Conservation (phyloP, 768 basidiomycete genomes). For the Boletus rex-veris region DNA sequence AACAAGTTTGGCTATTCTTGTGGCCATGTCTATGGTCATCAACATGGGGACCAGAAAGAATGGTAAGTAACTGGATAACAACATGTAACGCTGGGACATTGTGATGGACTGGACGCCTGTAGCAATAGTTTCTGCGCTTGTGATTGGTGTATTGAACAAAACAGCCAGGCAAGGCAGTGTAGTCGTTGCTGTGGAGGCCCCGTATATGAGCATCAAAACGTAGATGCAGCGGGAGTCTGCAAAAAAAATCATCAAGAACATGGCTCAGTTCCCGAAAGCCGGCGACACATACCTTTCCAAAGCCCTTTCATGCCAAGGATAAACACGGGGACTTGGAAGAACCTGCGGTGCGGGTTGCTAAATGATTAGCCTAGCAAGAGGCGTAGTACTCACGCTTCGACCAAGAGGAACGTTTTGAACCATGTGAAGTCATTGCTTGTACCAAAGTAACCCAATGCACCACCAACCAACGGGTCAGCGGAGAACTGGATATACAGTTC, state of each 20-base stretch:
- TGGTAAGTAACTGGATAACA: slow-evolving; percentile 70
- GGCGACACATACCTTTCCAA: slow-evolving; percentile 43
- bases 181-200: slow-evolving; percentile 74
- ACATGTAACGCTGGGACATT: slow-evolving; percentile 46
- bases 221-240: slow-evolving; percentile 55
- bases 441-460: slow-evolving; percentile 42
- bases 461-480: slow-evolving; percentile 64
- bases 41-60: slow-evolving; percentile 69
- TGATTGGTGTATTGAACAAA: slow-evolving; percentile 51
- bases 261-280: not conserved
- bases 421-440: slow-evolving; percentile 43
- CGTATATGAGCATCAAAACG: slow-evolving; percentile 67
- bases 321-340: slow-evolving; percentile 78
- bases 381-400: slow-evolving; percentile 50
- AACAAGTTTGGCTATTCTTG: slow-evolving; percentile 36
- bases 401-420: slow-evolving; percentile 61
- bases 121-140: slow-evolving; percentile 32
- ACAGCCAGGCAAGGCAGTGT: slow-evolving; percentile 66
- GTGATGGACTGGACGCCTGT: slow-evolving; percentile 41
- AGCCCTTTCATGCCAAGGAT: slow-evolving; percentile 61
- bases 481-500: slow-evolving; percentile 54
- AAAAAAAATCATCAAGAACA: not conserved
- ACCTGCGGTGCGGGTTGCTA: slow-evolving; percentile 17
- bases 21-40: slow-evolving; percentile 73
- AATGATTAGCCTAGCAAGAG: not conserved